Evolutionary conservation across 2,329 filamentous ascomycete genomes (phyloP).

Genomic region (Calonectria pteridis): DNA sequence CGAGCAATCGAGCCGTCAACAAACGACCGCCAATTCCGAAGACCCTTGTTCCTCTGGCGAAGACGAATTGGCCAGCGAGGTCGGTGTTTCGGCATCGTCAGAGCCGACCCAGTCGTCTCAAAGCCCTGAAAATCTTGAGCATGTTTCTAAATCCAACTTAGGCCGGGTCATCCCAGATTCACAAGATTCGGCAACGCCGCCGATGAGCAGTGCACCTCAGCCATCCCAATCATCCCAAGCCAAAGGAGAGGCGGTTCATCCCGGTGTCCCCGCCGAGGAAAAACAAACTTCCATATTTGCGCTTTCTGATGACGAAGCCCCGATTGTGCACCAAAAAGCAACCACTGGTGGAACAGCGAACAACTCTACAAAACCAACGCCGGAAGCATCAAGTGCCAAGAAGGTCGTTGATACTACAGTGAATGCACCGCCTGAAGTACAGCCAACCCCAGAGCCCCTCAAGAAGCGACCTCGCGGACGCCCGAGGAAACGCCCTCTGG

Average conservation of each 20-base stretch:
- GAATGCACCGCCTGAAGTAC: neutral
- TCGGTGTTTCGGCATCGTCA: neutral
- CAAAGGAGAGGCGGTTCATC: neutral
- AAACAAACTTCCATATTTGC: conserved; percentile 32
- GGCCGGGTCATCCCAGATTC: conserved; percentile 45
- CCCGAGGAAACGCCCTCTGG: conserved; percentile 20
- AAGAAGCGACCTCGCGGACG: conserved; percentile 21
- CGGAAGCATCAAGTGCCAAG: neutral
- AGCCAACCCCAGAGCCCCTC: neutral
- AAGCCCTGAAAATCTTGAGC: neutral
- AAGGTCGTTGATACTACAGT: neutral
- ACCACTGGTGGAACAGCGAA: conserved; percentile 7
- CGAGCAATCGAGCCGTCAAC: conserved; percentile 29
- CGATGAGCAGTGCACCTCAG: conserved; percentile 38
- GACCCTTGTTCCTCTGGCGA: conserved; percentile 20
- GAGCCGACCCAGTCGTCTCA: neutral
- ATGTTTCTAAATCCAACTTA: neutral
- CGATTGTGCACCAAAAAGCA: conserved; percentile 40
- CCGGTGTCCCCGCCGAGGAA: neutral
- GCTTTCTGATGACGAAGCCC: conserved; percentile 54
- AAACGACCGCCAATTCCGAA: conserved; percentile 21
- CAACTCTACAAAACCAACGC: neutral
- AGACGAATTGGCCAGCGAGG: neutral
- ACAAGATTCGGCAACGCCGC: conserved; percentile 41
- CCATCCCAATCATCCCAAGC: conserved; percentile 13